phyloP scores from a whole-genome alignment of 2,329 filamentous ascomycete species.

The Fusarium veterinarium region DNA sequence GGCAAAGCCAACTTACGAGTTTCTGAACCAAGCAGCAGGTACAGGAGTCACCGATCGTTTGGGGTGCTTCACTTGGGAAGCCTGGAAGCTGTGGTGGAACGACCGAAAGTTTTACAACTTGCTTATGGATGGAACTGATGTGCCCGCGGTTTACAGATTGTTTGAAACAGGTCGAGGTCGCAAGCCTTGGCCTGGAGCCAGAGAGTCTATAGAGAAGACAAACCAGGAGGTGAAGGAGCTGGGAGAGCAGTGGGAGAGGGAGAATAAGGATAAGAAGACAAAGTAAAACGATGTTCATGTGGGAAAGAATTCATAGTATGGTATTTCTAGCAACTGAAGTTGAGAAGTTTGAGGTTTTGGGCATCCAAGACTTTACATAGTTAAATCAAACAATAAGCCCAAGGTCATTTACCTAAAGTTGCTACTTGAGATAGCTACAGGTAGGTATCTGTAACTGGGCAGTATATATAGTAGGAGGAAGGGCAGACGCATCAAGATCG shows the following conservation, averaged over 20 bases:
- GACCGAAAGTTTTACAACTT: conserved; percentile 55
- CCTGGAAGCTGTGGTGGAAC: conserved; percentile 57
- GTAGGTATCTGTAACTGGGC: background rate
- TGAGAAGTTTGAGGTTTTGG: background rate
- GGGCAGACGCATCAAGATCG: background rate
- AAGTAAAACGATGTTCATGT: background rate
- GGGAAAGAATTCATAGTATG: background rate
- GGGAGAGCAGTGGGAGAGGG: conserved; percentile 37
- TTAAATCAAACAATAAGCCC: background rate
- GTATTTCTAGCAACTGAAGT: background rate
- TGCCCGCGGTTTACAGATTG: conserved; percentile 54
- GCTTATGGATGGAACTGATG: conserved; percentile 53
- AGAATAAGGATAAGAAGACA: conserved; percentile 39
- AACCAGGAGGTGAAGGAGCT: conserved; percentile 41
- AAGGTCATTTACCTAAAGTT: background rate
- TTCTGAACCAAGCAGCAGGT: conserved; percentile 56
- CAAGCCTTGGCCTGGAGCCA: conserved; percentile 55
- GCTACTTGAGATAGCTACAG: background rate
- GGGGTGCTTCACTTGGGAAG: conserved; percentile 52
- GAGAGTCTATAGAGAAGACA: conserved; percentile 45
- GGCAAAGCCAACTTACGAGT: conserved; percentile 45
- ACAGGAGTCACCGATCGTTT: conserved; percentile 55
- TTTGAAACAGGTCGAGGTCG: conserved; percentile 55
- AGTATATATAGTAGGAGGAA: background rate
- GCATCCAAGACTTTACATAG: background rate